These are phyloP conservation scores for Sphaerosporella brunnea DNA, from an alignment of 495 filamentous ascomycete species.

Conservation along the genomic window DNA sequence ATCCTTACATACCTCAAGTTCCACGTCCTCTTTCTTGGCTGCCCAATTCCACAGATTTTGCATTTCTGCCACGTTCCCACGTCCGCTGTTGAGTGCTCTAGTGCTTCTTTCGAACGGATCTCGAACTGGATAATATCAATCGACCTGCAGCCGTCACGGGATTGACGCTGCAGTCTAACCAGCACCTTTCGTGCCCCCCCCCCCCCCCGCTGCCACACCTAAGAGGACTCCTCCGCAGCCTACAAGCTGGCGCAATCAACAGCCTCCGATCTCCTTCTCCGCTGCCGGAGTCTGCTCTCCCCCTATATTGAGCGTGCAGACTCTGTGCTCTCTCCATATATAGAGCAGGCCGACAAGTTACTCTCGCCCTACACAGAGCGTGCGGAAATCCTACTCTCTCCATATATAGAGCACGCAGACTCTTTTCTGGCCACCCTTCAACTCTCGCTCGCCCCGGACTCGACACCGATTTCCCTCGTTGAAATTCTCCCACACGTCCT, in stretches of 20 bases:
- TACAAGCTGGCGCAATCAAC: background rate
- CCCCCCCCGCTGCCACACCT: no score
- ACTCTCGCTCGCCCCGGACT: conserved; percentile 12
- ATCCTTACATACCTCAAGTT: no score
- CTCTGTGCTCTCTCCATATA: conserved; percentile 12
- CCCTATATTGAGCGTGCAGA: conserved; percentile 1
- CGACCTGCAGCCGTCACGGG: no score
- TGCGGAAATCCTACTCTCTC: conserved; percentile 6
- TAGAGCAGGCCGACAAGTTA: background rate
- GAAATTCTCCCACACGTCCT: conserved; percentile 20
- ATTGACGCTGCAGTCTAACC: no score
- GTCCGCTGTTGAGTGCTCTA: no score
- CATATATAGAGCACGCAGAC: conserved; percentile 13
- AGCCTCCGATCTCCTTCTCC: conserved; percentile 18
- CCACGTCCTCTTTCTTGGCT: no score
- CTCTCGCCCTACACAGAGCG: background rate
- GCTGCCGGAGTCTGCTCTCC: conserved; percentile 8
- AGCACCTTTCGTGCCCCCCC: no score
- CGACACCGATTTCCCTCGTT: conserved; percentile 12
- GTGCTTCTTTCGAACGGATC: no score
- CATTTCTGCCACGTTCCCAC: no score
- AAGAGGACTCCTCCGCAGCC: no score
- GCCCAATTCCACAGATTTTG: no score
- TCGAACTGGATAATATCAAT: no score
- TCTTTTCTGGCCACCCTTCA: conserved; percentile 16